These are phyloP conservation scores for Neurospora tetrasperma DNA, from an alignment of 495 filamentous ascomycete species.

Conservation along the genomic window DNA sequence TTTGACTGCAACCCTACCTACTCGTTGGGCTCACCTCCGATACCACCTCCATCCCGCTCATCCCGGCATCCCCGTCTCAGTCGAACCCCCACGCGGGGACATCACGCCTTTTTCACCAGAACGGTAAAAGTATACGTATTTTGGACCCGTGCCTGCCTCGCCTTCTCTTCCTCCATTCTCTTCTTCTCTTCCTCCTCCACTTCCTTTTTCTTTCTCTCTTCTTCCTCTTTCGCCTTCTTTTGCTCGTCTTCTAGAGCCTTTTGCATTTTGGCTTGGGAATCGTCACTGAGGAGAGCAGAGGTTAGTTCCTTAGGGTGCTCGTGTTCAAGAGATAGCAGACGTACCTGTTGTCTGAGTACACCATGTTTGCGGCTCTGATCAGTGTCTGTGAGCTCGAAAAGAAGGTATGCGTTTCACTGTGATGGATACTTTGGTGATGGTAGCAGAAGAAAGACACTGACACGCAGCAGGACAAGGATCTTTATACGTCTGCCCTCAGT, in stretches of 20 bases:
- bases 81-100: neutral
- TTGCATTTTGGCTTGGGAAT: neutral
- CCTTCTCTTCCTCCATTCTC: neutral
- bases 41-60: neutral
- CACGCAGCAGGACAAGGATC: neutral
- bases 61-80: neutral
- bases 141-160: neutral
- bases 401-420: neutral
- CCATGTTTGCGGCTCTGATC: neutral
- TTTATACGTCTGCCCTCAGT: neutral
- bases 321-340: neutral
- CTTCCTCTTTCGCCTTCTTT: neutral
- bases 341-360: neutral
- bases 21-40: neutral
- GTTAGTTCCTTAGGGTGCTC: neutral
- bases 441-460: neutral
- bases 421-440: neutral
- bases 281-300: neutral
- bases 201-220: neutral
- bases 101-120: neutral
- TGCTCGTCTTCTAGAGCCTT: neutral
- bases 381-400: neutral
- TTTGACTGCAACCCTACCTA: neutral
- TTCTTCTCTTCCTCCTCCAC: neutral
- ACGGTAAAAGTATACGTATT: neutral